Evolutionary conservation across 495 filamentous ascomycete genomes (phyloP).

Genomic region (Collariella sp.): DNA sequence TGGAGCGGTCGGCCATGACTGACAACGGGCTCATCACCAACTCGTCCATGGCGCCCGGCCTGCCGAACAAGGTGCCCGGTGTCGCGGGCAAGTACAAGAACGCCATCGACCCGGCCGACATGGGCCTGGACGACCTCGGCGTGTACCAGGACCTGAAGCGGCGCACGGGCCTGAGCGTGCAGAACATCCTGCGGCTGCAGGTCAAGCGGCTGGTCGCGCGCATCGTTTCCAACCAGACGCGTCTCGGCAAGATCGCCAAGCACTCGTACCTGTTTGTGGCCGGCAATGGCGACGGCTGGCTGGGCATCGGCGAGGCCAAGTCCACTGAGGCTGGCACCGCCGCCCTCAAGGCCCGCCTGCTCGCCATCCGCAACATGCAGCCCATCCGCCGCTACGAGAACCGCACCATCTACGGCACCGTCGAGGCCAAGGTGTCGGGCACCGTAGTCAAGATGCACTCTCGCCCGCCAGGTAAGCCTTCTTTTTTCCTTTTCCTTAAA

Average conservation of each 20-base stretch:
- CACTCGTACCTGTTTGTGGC: slow-evolving; percentile 65
- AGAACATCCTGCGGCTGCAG: slow-evolving; percentile 46
- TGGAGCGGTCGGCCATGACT: slow-evolving; percentile 33
- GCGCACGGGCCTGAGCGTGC: slow-evolving; percentile 56
- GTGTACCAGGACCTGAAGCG: slow-evolving; percentile 47
- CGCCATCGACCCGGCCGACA: slow-evolving; percentile 35
- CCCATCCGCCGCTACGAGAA: slow-evolving; percentile 84
- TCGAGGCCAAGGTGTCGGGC: slow-evolving; percentile 75
- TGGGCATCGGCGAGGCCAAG: slow-evolving; percentile 89
- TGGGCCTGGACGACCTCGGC: slow-evolving; percentile 35
- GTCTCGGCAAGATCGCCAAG: slow-evolving; percentile 80
- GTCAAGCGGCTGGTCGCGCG: slow-evolving; percentile 62
- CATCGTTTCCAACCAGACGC: slow-evolving; percentile 82
- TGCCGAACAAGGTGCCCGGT: slow-evolving; percentile 38
- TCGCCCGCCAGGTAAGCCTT: slow-evolving; percentile 72
- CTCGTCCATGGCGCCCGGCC: slow-evolving; percentile 34
- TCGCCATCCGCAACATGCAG: slow-evolving; percentile 77
- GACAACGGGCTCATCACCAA: slow-evolving; percentile 27
- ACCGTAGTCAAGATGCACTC: slow-evolving; percentile 69
- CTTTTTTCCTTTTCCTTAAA: not conserved
- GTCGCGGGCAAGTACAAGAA: slow-evolving; percentile 43
- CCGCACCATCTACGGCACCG: slow-evolving; percentile 80
- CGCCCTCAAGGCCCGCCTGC: slow-evolving; percentile 54
- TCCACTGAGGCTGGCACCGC: slow-evolving; percentile 61
- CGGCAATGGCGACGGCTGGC: slow-evolving; percentile 72